These are phyloP conservation scores for Monosporascus sp. DNA, from an alignment of 2,329 filamentous ascomycete species.

Conservation along the genomic window DNA sequence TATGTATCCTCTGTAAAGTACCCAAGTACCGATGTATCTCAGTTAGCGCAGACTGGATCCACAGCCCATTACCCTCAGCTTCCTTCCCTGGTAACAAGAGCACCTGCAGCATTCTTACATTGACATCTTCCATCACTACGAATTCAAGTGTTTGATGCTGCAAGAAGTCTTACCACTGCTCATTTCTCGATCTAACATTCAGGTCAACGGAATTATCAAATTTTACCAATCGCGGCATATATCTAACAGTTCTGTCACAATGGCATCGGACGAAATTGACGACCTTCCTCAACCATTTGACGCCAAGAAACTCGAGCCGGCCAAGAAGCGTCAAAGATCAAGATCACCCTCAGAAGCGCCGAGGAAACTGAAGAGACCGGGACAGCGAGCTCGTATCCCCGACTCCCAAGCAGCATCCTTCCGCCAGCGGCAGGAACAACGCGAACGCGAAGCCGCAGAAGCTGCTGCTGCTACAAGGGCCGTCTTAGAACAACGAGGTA, in stretches of 20 bases:
- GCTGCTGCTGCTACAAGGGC: slow-evolving; percentile 32
- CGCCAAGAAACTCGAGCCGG: slow-evolving; percentile 51
- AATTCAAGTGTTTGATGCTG: too few species aligned
- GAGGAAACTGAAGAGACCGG: slow-evolving; percentile 65
- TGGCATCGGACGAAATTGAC: slow-evolving; percentile 32
- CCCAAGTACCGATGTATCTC: background rate
- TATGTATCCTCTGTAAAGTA: background rate
- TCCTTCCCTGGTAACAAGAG: too few species aligned
- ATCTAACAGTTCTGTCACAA: slow-evolving; percentile 12
- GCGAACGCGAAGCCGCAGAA: slow-evolving; percentile 39
- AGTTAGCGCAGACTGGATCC: too few species aligned
- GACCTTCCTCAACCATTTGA: slow-evolving; percentile 57
- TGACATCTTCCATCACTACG: too few species aligned
- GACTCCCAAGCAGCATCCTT: slow-evolving; percentile 63
- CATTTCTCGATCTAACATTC: too few species aligned
- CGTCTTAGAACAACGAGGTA: slow-evolving; percentile 48
- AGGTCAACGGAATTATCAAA: too few species aligned
- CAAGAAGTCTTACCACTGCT: too few species aligned
- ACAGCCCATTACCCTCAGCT: too few species aligned
- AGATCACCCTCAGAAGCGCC: slow-evolving; percentile 41
- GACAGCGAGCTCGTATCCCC: slow-evolving; percentile 61
- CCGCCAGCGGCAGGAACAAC: slow-evolving; percentile 56
- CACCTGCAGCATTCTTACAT: too few species aligned
- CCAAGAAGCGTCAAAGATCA: slow-evolving; percentile 53
- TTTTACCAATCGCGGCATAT: too few species aligned